phyloP scores from a whole-genome alignment of 2,329 filamentous ascomycete genomes.

The Curvularia eragrostidis region DNA sequence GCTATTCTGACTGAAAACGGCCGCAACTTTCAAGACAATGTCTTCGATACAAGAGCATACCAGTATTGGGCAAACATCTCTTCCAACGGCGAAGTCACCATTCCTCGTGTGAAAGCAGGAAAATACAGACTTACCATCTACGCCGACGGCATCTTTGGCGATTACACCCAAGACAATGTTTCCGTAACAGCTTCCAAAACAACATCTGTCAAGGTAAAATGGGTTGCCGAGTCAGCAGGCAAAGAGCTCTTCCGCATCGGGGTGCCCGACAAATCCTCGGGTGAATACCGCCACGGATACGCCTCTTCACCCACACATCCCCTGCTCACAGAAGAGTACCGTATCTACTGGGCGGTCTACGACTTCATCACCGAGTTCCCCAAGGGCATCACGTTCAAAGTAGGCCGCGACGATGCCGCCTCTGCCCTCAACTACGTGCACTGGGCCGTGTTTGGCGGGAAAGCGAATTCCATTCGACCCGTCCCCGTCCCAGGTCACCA shows the following conservation, averaged over 20 bases:
- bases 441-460: constrained; percentile 68
- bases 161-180: constrained; percentile 62
- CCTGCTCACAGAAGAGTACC: constrained; percentile 63
- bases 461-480: constrained; percentile 57
- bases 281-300: constrained; percentile 67
- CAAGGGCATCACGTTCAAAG: constrained; percentile 62
- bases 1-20: constrained; percentile 62
- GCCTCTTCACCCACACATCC: constrained; percentile 56
- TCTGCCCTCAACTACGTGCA: constrained; percentile 67
- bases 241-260: constrained; percentile 69
- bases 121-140: constrained; percentile 69
- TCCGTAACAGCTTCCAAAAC: constrained; percentile 51
- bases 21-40: constrained; percentile 66
- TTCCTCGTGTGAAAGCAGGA: constrained; percentile 63
- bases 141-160: constrained; percentile 67
- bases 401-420: constrained; percentile 60
- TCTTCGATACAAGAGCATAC: constrained; percentile 60
- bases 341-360: constrained; percentile 67
- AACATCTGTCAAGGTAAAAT: constrained; percentile 50
- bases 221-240: constrained; percentile 64
- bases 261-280: constrained; percentile 66
- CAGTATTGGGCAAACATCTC: constrained; percentile 66
- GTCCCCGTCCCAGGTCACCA: constrained; percentile 49
- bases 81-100: constrained; percentile 57
- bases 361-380: constrained; percentile 68